Evolutionary conservation across 495 filamentous ascomycete species (phyloP), one percentile per base, ranked within the genome.

Genomic region (Tuber calosporum): DNA sequence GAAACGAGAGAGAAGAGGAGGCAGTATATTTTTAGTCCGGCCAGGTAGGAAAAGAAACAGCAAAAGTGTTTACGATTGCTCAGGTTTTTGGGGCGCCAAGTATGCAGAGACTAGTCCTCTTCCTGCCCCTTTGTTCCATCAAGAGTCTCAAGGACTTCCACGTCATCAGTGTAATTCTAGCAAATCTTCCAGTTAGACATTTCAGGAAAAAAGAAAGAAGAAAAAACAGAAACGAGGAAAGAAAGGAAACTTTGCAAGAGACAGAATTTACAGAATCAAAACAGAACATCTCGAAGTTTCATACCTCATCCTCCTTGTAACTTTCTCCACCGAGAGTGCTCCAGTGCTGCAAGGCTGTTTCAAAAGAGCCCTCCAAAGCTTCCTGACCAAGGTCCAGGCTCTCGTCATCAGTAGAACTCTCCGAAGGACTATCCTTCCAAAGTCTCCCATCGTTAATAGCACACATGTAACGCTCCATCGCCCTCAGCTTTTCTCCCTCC

Each of bases 341-440:
- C 53, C 53, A 62, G 1, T 34, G 9, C 53, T 62, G 53, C 53
- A 62, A 34, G 26, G 53, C 53, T 62, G 26, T 34, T 19, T 62
- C 53, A 62, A 62, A 62, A 26, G 53, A 62, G 26, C 19, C 53
- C 26, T 62, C 53, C 26, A 34, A 15, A 34, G 11, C 34, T 30
- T 34, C 53, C 53, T 62, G 53, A 15, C 53, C 7, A 34, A 62
- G 26, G 15, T 34, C 53, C 53, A 62, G 6, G 53, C 26, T 62
- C 11, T 62, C 53, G 15, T 62, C 53, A 62, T 62, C 53, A 62
- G 26, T 17, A 62, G 53, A 62, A 62, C 53, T 62, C 53, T 62
- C 53, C 30, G 53, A 62, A 62, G 26, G 26, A 6, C 3, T 62
- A 13, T 62, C 53, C 53, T 62, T 62, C 53, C 53, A 62, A 62